Percentiles rank a stretch among this genome's conserved stretches.
Evolutionary conservation across 495 filamentous ascomycete genomes (phyloP).

Genomic region (Lepraria neglecta): DNA sequence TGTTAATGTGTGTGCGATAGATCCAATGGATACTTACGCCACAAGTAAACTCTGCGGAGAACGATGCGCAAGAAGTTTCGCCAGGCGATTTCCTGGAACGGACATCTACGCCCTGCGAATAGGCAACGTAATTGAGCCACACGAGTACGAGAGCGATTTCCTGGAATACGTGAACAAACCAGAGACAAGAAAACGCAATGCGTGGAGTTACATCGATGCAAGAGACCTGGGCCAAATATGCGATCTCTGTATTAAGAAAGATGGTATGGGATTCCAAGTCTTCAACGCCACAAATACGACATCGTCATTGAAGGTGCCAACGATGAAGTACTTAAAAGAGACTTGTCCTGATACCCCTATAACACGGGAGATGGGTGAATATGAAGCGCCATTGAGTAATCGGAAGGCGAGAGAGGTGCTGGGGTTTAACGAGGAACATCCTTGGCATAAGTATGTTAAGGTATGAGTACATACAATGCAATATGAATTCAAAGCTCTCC

Average conservation of each 20-base stretch:
- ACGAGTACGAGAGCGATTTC: constrained; percentile 52
- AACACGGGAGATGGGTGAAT: constrained; percentile 47
- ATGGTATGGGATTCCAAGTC: constrained; percentile 51
- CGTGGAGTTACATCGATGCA: constrained; percentile 57
- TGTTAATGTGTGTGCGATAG: background rate
- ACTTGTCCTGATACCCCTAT: constrained; percentile 42
- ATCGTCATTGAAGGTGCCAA: constrained; percentile 44
- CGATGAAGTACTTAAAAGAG: constrained; percentile 44
- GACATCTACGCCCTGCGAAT: constrained; percentile 58
- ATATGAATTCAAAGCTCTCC: too few relatives aligned
- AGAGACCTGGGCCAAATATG: constrained; percentile 55
- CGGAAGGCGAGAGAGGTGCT: constrained; percentile 52
- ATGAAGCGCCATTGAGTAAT: constrained; percentile 54
- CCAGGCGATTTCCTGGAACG: constrained; percentile 41
- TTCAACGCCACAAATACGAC: constrained; percentile 59
- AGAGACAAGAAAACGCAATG: constrained; percentile 45
- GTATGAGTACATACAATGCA: background rate
- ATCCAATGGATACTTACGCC: constrained; percentile 54
- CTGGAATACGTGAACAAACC: constrained; percentile 44
- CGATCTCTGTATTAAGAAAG: constrained; percentile 42
- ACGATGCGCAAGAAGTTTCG: constrained; percentile 49
- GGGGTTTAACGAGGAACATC: constrained; percentile 51
- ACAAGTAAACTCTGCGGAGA: constrained; percentile 55
- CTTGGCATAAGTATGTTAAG: constrained; percentile 40
- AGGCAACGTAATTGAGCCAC: constrained; percentile 52